Conservation (phyloP, 164 flowering plant species). For the Chloranthus sessilifolius region DNA sequence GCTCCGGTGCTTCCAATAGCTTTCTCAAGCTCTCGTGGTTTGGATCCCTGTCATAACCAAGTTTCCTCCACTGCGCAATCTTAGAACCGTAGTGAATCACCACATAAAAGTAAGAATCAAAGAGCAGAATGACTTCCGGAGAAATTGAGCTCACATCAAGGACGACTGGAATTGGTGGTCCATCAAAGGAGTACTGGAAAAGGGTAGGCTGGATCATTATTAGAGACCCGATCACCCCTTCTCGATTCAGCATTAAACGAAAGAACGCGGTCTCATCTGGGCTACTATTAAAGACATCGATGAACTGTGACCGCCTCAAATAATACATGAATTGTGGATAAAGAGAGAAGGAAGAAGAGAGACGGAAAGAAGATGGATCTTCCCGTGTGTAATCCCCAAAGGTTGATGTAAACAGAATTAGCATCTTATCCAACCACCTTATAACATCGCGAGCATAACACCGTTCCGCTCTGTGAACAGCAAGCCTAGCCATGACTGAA, state of each 20-base stretch:
- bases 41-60: slow-evolving; percentile 70
- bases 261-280: slow-evolving; percentile 92
- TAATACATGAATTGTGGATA: slow-evolving; percentile 93
- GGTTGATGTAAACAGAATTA: slow-evolving; percentile 61
- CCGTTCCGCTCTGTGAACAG: slow-evolving; percentile 55
- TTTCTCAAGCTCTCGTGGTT: slow-evolving; percentile 72
- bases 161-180: slow-evolving; percentile 82
- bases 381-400: slow-evolving; percentile 87
- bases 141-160: slow-evolving; percentile 75
- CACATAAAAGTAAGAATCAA: slow-evolving; percentile 82
- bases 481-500: slow-evolving; percentile 81
- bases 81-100: slow-evolving; percentile 84
- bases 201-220: slow-evolving; percentile 94
- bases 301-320: slow-evolving; percentile 84
- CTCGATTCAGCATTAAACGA: slow-evolving; percentile 70
- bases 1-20: slow-evolving; percentile 73
- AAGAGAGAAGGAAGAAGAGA: slow-evolving; percentile 74
- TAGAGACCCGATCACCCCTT: slow-evolving; percentile 71
- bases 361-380: slow-evolving; percentile 80
- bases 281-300: slow-evolving; percentile 71
- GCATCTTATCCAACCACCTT: slow-evolving; percentile 73
- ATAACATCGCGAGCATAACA: slow-evolving; percentile 65
- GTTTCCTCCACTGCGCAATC: slow-evolving; percentile 83
- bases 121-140: slow-evolving; percentile 73
- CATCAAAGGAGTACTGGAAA: slow-evolving; percentile 73